Conservation (phyloP, 306 rosid genomes). For the Ammopiptanthus mongolicus region DNA sequence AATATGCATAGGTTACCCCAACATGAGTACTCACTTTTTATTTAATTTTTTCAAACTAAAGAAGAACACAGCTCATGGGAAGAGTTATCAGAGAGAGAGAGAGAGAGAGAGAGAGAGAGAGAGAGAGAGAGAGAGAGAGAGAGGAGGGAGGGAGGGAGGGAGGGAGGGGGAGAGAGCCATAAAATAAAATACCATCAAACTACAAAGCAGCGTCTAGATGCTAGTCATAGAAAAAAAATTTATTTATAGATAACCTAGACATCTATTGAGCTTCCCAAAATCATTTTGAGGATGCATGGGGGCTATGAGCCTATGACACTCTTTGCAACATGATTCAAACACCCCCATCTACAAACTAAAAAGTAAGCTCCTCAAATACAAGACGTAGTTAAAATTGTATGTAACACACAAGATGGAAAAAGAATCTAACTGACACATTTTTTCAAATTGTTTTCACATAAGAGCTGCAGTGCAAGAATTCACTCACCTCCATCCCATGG, state of each 20-base stretch:
- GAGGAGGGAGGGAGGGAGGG: too few relatives aligned
- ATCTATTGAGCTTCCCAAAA: background rate
- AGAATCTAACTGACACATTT: background rate
- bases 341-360: background rate
- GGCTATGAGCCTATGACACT: background rate
- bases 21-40: background rate
- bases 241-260: background rate
- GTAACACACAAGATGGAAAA: background rate
- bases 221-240: background rate
- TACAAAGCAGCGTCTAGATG: background rate
- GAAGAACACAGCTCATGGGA: background rate
- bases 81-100: too few relatives aligned
- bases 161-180: background rate
- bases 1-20: background rate
- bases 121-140: background rate
- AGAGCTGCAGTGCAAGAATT: background rate
- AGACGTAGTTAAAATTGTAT: background rate
- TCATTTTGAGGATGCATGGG: background rate
- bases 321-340: background rate
- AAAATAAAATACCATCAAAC: background rate
- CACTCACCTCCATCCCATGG: slow-evolving; percentile 50
- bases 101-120: too few relatives aligned
- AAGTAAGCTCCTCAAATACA: background rate
- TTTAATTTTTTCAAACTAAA: background rate
- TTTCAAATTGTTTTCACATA: background rate